Evolutionary conservation across 1,139 yeast genomes (phyloP).

Genomic region (Pneumocystis carinii): DNA sequence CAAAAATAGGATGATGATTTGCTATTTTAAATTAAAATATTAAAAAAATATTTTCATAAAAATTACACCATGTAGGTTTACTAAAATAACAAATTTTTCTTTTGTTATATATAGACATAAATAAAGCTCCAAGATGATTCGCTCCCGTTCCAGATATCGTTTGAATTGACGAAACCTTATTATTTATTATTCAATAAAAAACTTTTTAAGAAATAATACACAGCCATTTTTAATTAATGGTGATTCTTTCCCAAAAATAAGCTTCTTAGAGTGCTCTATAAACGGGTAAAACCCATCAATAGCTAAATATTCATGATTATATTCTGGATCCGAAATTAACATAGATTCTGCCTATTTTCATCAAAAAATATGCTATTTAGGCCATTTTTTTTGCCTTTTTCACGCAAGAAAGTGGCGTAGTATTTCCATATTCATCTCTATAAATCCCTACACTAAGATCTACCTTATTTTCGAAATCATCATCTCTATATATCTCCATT

Average conservation of each 20-base stretch:
- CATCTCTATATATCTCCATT: conserved; percentile 52
- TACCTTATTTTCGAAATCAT: conserved; percentile 38
- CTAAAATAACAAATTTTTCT: conserved; percentile 48
- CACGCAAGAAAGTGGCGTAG: conserved; percentile 80
- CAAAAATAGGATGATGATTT: conserved; percentile 74
- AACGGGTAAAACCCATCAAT: conserved; percentile 66
- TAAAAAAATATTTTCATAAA: not conserved
- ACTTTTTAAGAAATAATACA: conserved; percentile 6
- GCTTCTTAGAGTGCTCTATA: conserved; percentile 54
- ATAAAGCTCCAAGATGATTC: conserved; percentile 69
- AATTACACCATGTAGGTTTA: conserved; percentile 77
- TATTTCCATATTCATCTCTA: conserved; percentile 68
- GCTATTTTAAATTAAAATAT: not conserved
- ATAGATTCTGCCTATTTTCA: conserved; percentile 38
- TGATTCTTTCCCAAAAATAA: conserved; percentile 46
- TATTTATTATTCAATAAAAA: not conserved
- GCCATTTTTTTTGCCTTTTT: no score
- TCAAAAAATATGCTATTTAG: not conserved
- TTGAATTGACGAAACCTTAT: conserved; percentile 53
- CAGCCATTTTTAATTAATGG: conserved; percentile 13
- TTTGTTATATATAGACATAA: conserved; percentile 34
- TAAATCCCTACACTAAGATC: conserved; percentile 73
- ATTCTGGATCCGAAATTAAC: conserved; percentile 41
- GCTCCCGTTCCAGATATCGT: conserved; percentile 95
- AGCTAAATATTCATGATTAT: conserved; percentile 83